Conservation (phyloP, 257 asterid species). For the Salvia splendens region DNA sequence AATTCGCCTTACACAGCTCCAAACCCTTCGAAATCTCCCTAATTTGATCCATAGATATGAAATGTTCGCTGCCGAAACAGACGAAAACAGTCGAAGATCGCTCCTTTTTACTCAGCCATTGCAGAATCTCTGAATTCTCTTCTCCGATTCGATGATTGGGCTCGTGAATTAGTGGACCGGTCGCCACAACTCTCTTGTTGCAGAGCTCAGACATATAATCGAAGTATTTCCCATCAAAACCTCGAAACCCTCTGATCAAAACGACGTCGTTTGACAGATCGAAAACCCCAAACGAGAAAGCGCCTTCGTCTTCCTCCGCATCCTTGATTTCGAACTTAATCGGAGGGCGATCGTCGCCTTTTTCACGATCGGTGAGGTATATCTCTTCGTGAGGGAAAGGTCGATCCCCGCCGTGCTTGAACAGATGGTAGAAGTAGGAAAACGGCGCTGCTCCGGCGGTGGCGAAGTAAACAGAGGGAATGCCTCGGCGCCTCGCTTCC, state of each 20-base stretch:
- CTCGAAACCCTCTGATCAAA: constrained; percentile 31
- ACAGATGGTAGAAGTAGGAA: background rate
- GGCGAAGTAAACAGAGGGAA: constrained; percentile 24
- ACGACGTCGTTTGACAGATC: constrained; percentile 28
- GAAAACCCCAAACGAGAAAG: constrained; percentile 25
- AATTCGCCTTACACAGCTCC: constrained; percentile 35
- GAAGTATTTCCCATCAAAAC: constrained; percentile 43
- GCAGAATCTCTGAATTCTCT: constrained; percentile 22
- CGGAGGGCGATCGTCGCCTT: background rate
- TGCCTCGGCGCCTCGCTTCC: constrained; percentile 7
- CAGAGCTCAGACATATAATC: constrained; percentile 38
- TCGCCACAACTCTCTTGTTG: constrained; percentile 32
- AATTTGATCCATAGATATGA: constrained; percentile 35
- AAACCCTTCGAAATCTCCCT: constrained; percentile 37
- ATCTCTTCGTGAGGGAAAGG: constrained; percentile 25
- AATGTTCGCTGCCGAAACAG: constrained; percentile 50
- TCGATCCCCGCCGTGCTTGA: background rate
- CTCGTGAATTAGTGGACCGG: constrained; percentile 32
- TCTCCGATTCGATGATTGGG: background rate
- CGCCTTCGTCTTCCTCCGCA: constrained; percentile 10
- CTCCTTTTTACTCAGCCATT: constrained; percentile 41
- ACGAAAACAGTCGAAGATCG: constrained; percentile 35
- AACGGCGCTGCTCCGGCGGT: constrained; percentile 1
- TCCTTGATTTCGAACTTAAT: constrained; percentile 5
- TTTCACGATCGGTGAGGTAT: constrained; percentile 6